Percentiles rank a stretch among this genome's conserved stretches.
phyloP scores from a whole-genome alignment of 495 filamentous ascomycete species.

The Daldinia vernicosa region DNA sequence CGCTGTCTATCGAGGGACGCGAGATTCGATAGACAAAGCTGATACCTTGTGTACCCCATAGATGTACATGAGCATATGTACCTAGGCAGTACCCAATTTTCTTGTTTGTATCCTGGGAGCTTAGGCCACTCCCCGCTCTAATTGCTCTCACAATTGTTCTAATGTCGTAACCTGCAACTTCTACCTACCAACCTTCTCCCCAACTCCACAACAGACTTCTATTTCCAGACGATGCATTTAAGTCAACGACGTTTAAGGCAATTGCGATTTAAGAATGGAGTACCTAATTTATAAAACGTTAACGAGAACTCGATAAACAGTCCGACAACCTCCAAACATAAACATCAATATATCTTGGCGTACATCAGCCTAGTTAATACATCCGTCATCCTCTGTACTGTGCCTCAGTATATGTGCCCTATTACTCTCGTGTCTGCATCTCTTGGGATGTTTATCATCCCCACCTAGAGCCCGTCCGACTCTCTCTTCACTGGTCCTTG shows the following conservation, averaged over 20 bases:
- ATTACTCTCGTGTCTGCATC: neutral
- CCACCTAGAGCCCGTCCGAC: slow-evolving; percentile 28
- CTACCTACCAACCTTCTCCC: neutral
- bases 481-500: slow-evolving; percentile 24
- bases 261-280: neutral
- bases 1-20: too few species aligned
- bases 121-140: slow-evolving; percentile 36
- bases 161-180: neutral
- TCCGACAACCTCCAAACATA: neutral
- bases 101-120: slow-evolving; percentile 18
- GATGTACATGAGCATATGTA: neutral
- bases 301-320: neutral
- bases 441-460: slow-evolving; percentile 35
- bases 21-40: too few species aligned
- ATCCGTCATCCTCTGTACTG: neutral
- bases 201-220: neutral
- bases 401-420: slow-evolving; percentile 16
- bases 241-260: neutral
- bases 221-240: neutral
- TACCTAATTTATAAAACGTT: neutral
- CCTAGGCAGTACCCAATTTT: neutral
- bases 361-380: neutral
- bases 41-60: too few species aligned
- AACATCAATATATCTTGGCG: slow-evolving; percentile 21
- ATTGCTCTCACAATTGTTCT: neutral